A percentile compares a stretch with the other conserved stretches of the same genome.
Conservation (phyloP, 2,329 filamentous ascomycete genomes). For the Lecanosticta acicola region DNA sequence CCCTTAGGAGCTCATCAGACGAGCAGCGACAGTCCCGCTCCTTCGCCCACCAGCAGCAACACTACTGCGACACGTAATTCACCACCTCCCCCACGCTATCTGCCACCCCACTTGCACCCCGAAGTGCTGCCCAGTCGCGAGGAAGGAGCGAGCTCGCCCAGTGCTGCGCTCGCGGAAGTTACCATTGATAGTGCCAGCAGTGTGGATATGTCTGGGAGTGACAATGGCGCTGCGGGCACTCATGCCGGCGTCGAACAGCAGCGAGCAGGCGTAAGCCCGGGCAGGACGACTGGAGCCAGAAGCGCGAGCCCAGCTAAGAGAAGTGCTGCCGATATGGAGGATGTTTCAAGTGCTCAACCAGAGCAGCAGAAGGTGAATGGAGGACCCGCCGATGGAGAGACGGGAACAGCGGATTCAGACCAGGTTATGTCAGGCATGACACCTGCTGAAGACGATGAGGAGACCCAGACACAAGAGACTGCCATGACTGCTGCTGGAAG, state of each 20-base stretch:
- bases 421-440: constrained; percentile 20
- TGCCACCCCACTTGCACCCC: constrained; percentile 53
- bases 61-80: constrained; percentile 7
- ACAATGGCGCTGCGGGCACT: constrained; percentile 19
- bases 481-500: constrained; percentile 2
- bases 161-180: constrained; percentile 26
- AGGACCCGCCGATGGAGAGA: constrained; percentile 10
- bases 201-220: constrained; percentile 40
- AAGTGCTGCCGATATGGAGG: constrained; percentile 50
- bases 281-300: constrained; percentile 25
- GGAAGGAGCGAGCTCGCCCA: constrained; percentile 29
- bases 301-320: constrained; percentile 53
- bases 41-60: constrained; percentile 19
- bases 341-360: background rate
- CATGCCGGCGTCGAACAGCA: constrained; percentile 2
- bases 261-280: constrained; percentile 17
- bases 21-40: constrained; percentile 13
- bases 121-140: constrained; percentile 37
- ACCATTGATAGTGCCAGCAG: constrained; percentile 36
- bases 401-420: constrained; percentile 13
- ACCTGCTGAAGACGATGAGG: constrained; percentile 6
- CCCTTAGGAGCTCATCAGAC: constrained; percentile 10
- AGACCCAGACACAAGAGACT: constrained; percentile 15
- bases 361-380: constrained; percentile 10
- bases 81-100: constrained; percentile 37